Conservation (phyloP, 2,329 filamentous ascomycete genomes). For the Penicillium sp. region DNA sequence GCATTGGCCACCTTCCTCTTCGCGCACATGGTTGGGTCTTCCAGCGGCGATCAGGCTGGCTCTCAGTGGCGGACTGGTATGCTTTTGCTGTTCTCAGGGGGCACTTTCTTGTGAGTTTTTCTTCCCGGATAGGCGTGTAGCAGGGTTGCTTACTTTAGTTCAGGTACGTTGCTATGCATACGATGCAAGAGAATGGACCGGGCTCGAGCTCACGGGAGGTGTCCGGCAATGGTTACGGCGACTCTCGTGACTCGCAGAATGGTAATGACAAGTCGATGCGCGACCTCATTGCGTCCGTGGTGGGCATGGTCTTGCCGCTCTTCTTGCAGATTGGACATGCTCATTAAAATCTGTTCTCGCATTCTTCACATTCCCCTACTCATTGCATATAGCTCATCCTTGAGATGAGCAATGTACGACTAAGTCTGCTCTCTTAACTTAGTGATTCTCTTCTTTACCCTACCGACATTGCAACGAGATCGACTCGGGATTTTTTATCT, state of each 20-base stretch:
- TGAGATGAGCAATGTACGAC: background rate
- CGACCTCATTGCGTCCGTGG: constrained; percentile 51
- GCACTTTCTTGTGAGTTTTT: constrained; percentile 82
- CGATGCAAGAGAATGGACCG: constrained; percentile 76
- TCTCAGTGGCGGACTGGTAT: constrained; percentile 90
- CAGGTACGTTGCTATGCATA: constrained; percentile 97
- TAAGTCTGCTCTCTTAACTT: background rate
- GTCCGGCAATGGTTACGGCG: constrained; percentile 48
- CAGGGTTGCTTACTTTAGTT: background rate
- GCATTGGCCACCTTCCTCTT: constrained; percentile 82
- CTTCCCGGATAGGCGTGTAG: background rate
- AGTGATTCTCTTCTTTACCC: background rate
- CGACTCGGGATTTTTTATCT: constrained; percentile 27
- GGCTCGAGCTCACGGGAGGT: constrained; percentile 37
- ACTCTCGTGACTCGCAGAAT: constrained; percentile 40
- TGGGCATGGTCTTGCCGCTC: constrained; percentile 52
- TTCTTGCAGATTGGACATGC: constrained; percentile 54
- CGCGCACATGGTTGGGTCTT: constrained; percentile 68
- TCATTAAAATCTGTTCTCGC: constrained; percentile 36
- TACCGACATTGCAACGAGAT: constrained; percentile 12
- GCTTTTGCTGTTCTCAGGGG: constrained; percentile 89
- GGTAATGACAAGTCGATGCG: constrained; percentile 48
- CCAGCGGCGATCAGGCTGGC: constrained; percentile 56
- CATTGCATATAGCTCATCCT: constrained; percentile 1
- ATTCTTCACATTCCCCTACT: background rate